Percentiles rank a stretch among this genome's conserved stretches.
Evolutionary conservation across 495 filamentous ascomycete genomes (phyloP).

Genomic region (Talaromyces nanjingensis): DNA sequence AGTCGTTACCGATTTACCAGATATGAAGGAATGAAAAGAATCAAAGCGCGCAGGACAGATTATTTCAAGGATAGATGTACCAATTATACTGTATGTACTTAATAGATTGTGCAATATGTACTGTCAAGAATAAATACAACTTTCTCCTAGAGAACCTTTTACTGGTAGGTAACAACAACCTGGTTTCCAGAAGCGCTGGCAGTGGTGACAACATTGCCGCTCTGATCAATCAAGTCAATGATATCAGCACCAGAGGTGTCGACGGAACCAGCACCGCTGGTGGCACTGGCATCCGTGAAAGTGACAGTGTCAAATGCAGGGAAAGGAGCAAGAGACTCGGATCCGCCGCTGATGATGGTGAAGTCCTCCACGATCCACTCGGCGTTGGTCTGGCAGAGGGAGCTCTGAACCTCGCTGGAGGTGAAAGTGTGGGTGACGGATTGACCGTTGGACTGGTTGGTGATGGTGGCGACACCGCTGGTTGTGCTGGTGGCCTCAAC

Average conservation of each 20-base stretch:
- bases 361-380: slow-evolving; percentile 67
- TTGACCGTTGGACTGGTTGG: slow-evolving; percentile 49
- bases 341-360: slow-evolving; percentile 21
- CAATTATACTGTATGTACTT: neutral
- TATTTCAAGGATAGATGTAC: neutral
- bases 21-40: neutral
- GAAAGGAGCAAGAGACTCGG: slow-evolving; percentile 40
- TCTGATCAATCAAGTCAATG: slow-evolving; percentile 3
- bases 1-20: neutral
- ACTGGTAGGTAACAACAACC: slow-evolving; percentile 8
- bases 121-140: neutral
- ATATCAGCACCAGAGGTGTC: neutral
- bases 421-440: slow-evolving; percentile 45
- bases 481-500: slow-evolving; percentile 40
- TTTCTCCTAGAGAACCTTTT: neutral
- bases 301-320: slow-evolving; percentile 46
- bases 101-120: neutral
- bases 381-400: slow-evolving; percentile 42
- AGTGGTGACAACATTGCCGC: slow-evolving; percentile 1
- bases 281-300: slow-evolving; percentile 40
- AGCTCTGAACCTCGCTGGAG: slow-evolving; percentile 17
- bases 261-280: neutral
- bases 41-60: neutral
- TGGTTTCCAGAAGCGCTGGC: slow-evolving; percentile 1
- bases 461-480: slow-evolving; percentile 45